Evolutionary conservation across 2,329 filamentous ascomycete species (phyloP), one percentile per base, ranked within the genome.

Genomic region (Fusarium odoratissimum): DNA sequence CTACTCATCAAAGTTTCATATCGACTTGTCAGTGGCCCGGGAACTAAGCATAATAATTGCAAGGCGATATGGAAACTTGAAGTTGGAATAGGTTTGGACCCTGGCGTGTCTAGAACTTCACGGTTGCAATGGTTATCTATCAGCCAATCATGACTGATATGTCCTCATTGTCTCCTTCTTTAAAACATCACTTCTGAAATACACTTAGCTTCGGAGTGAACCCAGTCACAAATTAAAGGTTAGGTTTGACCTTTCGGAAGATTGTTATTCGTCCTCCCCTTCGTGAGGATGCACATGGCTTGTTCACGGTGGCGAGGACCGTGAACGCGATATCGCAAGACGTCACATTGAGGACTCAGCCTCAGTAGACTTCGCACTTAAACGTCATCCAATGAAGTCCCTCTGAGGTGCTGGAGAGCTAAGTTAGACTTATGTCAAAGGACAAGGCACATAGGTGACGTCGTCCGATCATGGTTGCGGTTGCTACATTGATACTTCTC

Each of bases 351-450:
- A 17, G 16, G 7, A 4, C 33, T 35, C 16, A 17, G 8, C 16
- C 8, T 9, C 16, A 35, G 9, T 17, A 35, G 8, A 17, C 6
- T 0, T 37, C 1, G 9, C 11, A 4, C 16, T 9, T 13, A 10
- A 0, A 5, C 1, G 6, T 5, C 5, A 37, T 37, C 10, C 16
- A 37, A 37, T 37, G 16, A 17, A 8, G 3, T 6, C 35, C 35
- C 16, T 17, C 5, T 3, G 19, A 37, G 16, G 9, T 19, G 16
- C 10, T 9, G 3, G 8, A 17, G 10, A 37, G 10, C 9, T 37
- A 0, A 17, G 16, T 2, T 9, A 9, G 17, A 8, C 35, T 9
- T 10, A 10, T 9, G 16, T 9, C 1, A 13, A 37, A 37, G 16
- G 5, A 17, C 35, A 19, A 37, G 8, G 16, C 14, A 37, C 2